Percentiles rank a stretch among this genome's conserved stretches.
Conservation (phyloP, 192 early-diverging fungal genomes). For the Umbelopsis sp. region DNA sequence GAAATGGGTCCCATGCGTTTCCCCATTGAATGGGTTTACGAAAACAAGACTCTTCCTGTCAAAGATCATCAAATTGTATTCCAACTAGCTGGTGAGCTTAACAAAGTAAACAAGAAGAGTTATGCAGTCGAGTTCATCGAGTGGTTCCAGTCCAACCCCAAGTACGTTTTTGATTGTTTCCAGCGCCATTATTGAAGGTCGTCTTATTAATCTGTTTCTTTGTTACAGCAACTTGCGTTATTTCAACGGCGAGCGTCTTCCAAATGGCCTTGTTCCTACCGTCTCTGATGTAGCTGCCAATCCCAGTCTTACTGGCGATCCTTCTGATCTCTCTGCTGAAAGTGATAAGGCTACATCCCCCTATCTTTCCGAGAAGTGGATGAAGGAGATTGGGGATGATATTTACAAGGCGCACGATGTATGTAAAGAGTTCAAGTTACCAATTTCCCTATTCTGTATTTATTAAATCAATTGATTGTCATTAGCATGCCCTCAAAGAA, state of each 20-base stretch:
- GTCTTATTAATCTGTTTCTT: neutral
- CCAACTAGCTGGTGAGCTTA: slow-evolving; percentile 28
- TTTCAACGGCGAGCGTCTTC: slow-evolving; percentile 19
- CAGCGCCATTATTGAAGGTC: neutral
- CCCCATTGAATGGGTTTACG: slow-evolving; percentile 2
- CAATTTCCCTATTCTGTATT: neutral
- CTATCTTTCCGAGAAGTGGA: slow-evolving; percentile 11
- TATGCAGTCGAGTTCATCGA: slow-evolving; percentile 21
- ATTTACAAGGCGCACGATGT: slow-evolving; percentile 14
- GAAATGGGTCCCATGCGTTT: slow-evolving; percentile 33
- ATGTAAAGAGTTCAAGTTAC: neutral
- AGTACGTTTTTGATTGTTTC: slow-evolving; percentile 20
- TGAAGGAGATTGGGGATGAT: slow-evolving; percentile 16
- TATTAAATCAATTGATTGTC: neutral
- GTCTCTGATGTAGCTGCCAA: slow-evolving; percentile 6
- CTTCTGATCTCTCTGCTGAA: neutral
- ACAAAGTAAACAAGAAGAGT: slow-evolving; percentile 6
- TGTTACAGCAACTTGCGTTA: slow-evolving; percentile 18
- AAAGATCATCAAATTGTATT: slow-evolving; percentile 35
- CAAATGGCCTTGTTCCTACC: slow-evolving; percentile 22
- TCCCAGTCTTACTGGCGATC: neutral
- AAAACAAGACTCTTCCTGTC: slow-evolving; percentile 20
- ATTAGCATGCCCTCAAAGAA: slow-evolving; percentile 16
- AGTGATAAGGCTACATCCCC: neutral
- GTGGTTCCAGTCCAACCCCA: slow-evolving; percentile 3